Base-by-base conservation (phyloP, 2,329 filamentous ascomycete species). In the Fusarium goolgardi region DNA sequence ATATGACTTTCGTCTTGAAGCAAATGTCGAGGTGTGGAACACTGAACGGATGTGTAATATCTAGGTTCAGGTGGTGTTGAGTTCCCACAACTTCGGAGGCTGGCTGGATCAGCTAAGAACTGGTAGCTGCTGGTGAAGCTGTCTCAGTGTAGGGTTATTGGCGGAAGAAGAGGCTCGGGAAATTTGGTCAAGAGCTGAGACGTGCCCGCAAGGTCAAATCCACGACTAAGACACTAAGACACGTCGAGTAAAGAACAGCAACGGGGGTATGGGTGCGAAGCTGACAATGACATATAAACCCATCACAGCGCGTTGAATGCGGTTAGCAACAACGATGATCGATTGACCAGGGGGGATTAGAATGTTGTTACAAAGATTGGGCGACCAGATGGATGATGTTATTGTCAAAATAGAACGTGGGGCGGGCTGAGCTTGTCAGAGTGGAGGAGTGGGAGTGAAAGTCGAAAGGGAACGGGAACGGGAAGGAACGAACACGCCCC, bases 361-460 rank as follows among this genome's bases (percentile, higher is more conserved):
- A 39, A 51, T n/a, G 23, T 18, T 40, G 47, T 51, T 69, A 63
- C 60, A 67, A 69, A 55, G 67, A 70, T 64, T 61, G 55, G 62
- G 54, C 55, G 53, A 59, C 55, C 41, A 62, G 58, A 71, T 73
- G 70, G 58, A 73, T 73, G 71, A 73, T 72, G 70, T 71, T 73
- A 58, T 73, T 70, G 64, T 56, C 60, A 71, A 70, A 68, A 68
- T 58, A 59, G 45, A 57, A 61, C 68, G 70, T 67, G 59, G 65
- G 70, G 70, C 59, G 64, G 65, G 66, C 67, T 70, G 64, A 61
- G 54, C 52, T 61, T 72, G 44, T 53, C 52, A 51, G 54, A 49
- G 50, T 51, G 55, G 35, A 60, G 44, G 35, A 34, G 32, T 63
- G 70, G 70, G 34, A 51, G 47, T 51, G 34, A 51, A 25, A 69